phyloP scores from a whole-genome alignment of 2,329 filamentous ascomycete genomes.

The Fusarium sp. region DNA sequence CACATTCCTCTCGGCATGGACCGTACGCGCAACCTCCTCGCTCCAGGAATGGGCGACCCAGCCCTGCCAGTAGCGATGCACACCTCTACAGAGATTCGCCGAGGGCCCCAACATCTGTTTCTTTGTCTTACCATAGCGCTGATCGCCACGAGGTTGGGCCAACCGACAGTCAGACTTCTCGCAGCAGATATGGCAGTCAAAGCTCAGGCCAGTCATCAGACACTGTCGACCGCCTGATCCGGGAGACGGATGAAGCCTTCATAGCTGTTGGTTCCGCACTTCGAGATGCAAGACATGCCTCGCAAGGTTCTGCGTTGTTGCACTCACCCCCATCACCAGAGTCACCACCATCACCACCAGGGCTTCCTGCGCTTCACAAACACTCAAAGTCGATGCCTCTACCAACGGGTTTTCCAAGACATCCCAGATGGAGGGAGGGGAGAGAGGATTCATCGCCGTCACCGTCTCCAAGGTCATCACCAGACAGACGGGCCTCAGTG shows the following conservation, averaged over 20 bases:
- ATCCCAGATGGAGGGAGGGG: conserved; percentile 18
- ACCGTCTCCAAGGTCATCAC: conserved; percentile 25
- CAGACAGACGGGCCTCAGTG: conserved; percentile 46
- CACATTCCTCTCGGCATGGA: conserved; percentile 25
- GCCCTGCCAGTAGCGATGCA: conserved; percentile 10
- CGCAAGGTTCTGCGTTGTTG: conserved; percentile 24
- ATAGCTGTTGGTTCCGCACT: conserved; percentile 54
- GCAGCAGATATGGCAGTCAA: conserved; percentile 31
- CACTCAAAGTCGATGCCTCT: conserved; percentile 40
- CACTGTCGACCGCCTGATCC: conserved; percentile 56
- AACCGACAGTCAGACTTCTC: conserved; percentile 17
- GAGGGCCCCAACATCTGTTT: conserved; percentile 30
- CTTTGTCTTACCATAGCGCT: conserved; percentile 38
- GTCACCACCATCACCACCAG: conserved; percentile 29
- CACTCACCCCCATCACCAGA: conserved; percentile 29
- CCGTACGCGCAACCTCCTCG: conserved; percentile 32
- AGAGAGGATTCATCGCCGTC: conserved; percentile 22
- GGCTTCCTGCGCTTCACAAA: conserved; percentile 26
- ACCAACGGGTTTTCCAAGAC: conserved; percentile 30
- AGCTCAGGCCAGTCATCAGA: conserved; percentile 44
- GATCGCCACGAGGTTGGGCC: conserved; percentile 22
- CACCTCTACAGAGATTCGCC: conserved; percentile 10
- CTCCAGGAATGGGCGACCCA: conserved; percentile 32
- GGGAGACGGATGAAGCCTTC: conserved; percentile 61
- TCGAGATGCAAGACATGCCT: conserved; percentile 45